Evolutionary conservation across 148 eudicot genomes (phyloP).

Genomic region (Beta vulgaris): DNA sequence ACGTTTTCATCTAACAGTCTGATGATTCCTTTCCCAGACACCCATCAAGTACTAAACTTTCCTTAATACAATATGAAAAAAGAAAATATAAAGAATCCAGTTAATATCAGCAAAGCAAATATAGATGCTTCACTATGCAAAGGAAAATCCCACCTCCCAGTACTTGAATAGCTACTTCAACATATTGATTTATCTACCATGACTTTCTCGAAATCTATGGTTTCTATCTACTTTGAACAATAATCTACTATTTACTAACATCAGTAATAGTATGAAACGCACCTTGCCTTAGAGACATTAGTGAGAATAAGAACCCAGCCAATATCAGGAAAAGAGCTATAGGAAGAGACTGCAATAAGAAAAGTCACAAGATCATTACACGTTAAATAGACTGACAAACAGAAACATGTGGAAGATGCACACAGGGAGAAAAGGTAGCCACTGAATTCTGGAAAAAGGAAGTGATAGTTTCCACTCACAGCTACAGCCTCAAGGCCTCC

Average conservation of each 20-base stretch:
- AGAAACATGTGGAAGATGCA: not conserved
- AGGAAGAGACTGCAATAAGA: conserved; percentile 70
- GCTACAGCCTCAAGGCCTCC: conserved; percentile 79
- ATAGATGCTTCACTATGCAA: not conserved
- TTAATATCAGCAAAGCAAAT: not conserved
- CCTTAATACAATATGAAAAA: too few species aligned
- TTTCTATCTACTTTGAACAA: not conserved
- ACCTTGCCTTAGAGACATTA: conserved; percentile 78
- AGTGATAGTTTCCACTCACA: conserved; percentile 47
- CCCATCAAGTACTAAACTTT: too few species aligned
- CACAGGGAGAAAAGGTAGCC: not conserved
- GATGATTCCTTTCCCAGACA: too few species aligned
- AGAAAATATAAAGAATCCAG: too few species aligned
- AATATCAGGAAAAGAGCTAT: conserved; percentile 56
- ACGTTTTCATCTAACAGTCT: too few species aligned
- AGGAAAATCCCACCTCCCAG: not conserved
- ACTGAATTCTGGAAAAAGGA: not conserved
- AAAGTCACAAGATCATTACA: conserved; percentile 7
- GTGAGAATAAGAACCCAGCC: conserved; percentile 57
- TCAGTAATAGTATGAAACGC: conserved; percentile 17
- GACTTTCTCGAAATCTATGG: not conserved
- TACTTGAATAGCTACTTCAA: not conserved
- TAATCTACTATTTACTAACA: not conserved
- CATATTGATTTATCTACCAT: not conserved
- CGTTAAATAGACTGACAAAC: conserved; percentile 1